Conservation (phyloP, 352 stramenopile genomes). For the Pythium apleroticum region DNA sequence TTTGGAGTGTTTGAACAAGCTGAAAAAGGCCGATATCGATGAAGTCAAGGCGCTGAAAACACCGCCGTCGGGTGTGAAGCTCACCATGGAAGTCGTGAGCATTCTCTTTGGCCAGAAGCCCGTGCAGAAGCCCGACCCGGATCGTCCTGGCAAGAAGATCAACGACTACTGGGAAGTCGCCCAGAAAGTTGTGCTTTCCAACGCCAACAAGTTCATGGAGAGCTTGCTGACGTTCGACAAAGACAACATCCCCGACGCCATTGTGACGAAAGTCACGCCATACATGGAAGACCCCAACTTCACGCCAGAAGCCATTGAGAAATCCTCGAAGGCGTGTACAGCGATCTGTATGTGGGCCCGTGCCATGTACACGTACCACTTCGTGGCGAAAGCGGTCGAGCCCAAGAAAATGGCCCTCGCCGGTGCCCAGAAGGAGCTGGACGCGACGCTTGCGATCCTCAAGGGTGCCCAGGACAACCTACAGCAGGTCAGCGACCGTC, state of each 20-base stretch:
- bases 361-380: conserved; percentile 87
- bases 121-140: conserved; percentile 83
- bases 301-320: conserved; percentile 90
- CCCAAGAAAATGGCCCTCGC: conserved; percentile 72
- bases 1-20: conserved; percentile 86
- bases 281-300: conserved; percentile 92
- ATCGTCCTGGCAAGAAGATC: conserved; percentile 90
- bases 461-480: conserved; percentile 62
- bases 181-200: conserved; percentile 89
- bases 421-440: conserved; percentile 56
- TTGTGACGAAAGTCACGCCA: conserved; percentile 75
- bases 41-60: conserved; percentile 92
- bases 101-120: conserved; percentile 92
- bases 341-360: conserved; percentile 90
- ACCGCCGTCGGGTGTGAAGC: conserved; percentile 86
- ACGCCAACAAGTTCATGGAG: conserved; percentile 92
- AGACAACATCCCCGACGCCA: conserved; percentile 91
- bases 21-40: conserved; percentile 92
- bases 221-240: conserved; percentile 91
- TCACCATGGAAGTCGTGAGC: conserved; percentile 93
- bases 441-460: conserved; percentile 48
- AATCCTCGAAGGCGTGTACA: conserved; percentile 90
- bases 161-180: conserved; percentile 91
- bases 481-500: conserved; percentile 80
- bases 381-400: conserved; percentile 78